Evolutionary conservation across 192 early-diverging fungal species (phyloP).

Genomic region (Coemansia sp.): DNA sequence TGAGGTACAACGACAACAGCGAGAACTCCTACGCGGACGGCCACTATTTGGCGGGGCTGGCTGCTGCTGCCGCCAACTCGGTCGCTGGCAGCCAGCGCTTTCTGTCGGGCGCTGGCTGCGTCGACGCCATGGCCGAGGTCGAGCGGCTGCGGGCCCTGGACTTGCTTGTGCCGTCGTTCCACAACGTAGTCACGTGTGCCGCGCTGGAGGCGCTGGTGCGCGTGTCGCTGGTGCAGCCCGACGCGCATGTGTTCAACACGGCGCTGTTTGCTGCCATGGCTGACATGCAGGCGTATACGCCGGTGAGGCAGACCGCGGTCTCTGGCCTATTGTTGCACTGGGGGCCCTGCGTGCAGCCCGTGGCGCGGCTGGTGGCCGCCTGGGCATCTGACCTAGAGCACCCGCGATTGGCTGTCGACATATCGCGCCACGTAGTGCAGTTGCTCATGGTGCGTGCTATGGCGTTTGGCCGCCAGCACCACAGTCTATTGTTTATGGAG

Average conservation of each 20-base stretch:
- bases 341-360: conserved; percentile 30
- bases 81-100: conserved; percentile 56
- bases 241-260: conserved; percentile 69
- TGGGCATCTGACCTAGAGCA: conserved; percentile 20
- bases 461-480: conserved; percentile 46
- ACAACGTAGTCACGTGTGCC: conserved; percentile 78
- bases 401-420: conserved; percentile 16
- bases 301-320: conserved; percentile 71
- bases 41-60: conserved; percentile 74
- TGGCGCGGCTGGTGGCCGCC: conserved; percentile 30
- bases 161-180: conserved; percentile 79
- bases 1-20: conserved; percentile 92
- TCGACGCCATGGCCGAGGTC: conserved; percentile 61
- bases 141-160: conserved; percentile 78
- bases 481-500: conserved; percentile 47
- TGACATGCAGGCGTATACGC: conserved; percentile 66
- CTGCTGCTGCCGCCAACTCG: conserved; percentile 68
- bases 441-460: conserved; percentile 38
- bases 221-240: conserved; percentile 62
- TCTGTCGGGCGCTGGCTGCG: conserved; percentile 3
- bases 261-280: conserved; percentile 73
- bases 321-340: conserved; percentile 76
- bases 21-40: conserved; percentile 82
- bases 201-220: conserved; percentile 74
- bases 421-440: conserved; percentile 15